Base-by-base conservation (phyloP, 495 filamentous ascomycete species). In the Neurospora sp. region DNA sequence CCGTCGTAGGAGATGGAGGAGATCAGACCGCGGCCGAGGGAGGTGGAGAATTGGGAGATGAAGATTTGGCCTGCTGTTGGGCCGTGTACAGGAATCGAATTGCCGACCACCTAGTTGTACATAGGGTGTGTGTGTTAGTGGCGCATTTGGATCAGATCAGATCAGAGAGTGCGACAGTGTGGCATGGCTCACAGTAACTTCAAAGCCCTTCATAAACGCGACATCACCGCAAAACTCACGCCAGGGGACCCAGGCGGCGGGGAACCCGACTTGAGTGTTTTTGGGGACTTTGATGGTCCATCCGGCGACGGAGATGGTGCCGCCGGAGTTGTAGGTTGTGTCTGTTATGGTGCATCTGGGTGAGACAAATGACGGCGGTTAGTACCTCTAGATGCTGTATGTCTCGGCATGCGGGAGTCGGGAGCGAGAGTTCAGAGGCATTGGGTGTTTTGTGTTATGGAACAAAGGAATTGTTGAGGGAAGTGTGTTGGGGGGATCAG, bases 201-300 rank as follows among this genome's bases (percentile, higher is more conserved):
- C 82, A 18, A 77, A 78, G 2, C 80, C 81, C 3, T 73, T 65
- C 18, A 79, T 73, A 10, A 75, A 68, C 0, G 72, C 40, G 37
- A 76, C 70, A 40, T 75, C 74, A 1, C 42, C 74, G 27, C 76
- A 78, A 68, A 84, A 79, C 3, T 83, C 74, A 20, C 74, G 77
- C 77, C 82, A 84, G 0, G 81, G 78, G 5, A 83, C 78, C 69
- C 77, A 84, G 0, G 80, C 76, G 0, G 78, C 81, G 0, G 83
- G 82, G 44, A 85, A 82, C n/a, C 81, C 78, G 20, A 81, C 80
- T 9, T 81, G 75, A 41, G 83, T 69, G 73, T 85, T 85, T 76
- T 83, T 76, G 35, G 83, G 83, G 3, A 84, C 77, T n/a, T 70
- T 78, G 31, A 85, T 77, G 14, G 59, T 79, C 76, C 77, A 84